phyloP scores from a whole-genome alignment of 1,284 basidiomycete genomes.

The Apiotrichum brassicae region DNA sequence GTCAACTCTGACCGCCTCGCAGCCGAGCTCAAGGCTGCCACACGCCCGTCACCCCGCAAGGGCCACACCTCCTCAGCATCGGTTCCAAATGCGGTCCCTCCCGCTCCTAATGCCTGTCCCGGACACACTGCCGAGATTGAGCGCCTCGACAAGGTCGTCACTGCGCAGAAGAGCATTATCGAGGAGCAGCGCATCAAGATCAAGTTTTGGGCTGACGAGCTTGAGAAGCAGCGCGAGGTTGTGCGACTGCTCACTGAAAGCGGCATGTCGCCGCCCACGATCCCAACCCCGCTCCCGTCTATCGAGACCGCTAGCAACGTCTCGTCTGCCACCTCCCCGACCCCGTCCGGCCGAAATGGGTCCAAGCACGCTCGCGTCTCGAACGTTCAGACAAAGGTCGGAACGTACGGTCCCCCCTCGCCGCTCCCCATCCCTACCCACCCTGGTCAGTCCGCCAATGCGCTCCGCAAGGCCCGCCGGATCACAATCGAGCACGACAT shows the following conservation, averaged over 20 bases:
- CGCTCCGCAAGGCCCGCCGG: slow-evolving; percentile 31
- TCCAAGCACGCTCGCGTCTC: background rate
- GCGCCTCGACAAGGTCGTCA: slow-evolving; percentile 41
- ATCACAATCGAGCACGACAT: slow-evolving; percentile 46
- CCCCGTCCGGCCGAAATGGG: background rate
- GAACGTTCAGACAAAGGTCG: slow-evolving; percentile 18
- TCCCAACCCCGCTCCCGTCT: background rate
- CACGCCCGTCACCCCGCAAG: background rate
- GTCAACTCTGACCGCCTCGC: slow-evolving; percentile 8
- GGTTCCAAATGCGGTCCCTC: slow-evolving; percentile 2
- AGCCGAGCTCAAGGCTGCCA: slow-evolving; percentile 2
- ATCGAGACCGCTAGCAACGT: background rate
- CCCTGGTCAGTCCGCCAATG: slow-evolving; percentile 25
- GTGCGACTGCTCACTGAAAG: slow-evolving; percentile 32
- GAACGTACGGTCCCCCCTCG: background rate
- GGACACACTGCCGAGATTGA: slow-evolving; percentile 25
- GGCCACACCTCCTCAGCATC: slow-evolving; percentile 5
- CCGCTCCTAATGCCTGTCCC: background rate
- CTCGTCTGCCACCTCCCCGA: slow-evolving; percentile 1
- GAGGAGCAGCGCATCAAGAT: slow-evolving; percentile 43
- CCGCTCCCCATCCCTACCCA: slow-evolving; percentile 42
- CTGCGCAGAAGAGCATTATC: slow-evolving; percentile 38
- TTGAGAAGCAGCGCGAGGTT: slow-evolving; percentile 39
- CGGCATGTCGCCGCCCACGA: background rate
- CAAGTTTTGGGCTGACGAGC: slow-evolving; percentile 39